Conservation (phyloP, 78 protist species). For the Anaeramoeba flamelloides region DNA sequence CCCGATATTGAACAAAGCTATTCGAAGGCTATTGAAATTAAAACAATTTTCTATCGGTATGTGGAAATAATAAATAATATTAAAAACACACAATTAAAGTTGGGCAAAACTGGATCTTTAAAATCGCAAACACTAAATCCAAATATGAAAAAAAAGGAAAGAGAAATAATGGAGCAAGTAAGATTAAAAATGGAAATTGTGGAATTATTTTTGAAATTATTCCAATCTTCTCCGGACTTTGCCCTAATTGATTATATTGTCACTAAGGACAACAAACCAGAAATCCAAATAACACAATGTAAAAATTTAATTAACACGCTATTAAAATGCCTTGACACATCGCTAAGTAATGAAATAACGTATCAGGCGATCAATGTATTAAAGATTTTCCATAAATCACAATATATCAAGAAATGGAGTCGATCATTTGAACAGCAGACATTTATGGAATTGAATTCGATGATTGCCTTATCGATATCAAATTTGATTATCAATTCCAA, state of each 20-base stretch:
- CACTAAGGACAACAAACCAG: neutral
- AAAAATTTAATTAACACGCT: neutral
- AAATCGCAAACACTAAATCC: neutral
- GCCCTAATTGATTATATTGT: neutral
- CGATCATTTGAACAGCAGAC: slow-evolving; percentile 18
- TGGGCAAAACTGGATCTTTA: neutral
- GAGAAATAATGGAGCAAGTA: neutral
- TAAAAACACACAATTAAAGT: neutral
- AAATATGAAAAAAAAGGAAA: neutral
- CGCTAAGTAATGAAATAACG: neutral
- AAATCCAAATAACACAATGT: neutral
- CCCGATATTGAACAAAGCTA: neutral
- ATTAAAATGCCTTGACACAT: neutral
- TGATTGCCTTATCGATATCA: neutral
- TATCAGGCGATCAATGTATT: slow-evolving; percentile 20
- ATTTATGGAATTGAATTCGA: slow-evolving; percentile 35
- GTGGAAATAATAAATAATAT: neutral
- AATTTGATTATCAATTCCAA: neutral
- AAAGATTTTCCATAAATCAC: slow-evolving; percentile 28
- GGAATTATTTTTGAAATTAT: neutral
- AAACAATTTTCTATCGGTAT: neutral
- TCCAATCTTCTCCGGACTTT: neutral
- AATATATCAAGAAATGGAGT: slow-evolving; percentile 27
- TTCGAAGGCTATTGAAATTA: neutral
- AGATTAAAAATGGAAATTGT: neutral